These are phyloP conservation scores for Dichotomopilus funicola DNA, from an alignment of 2,329 filamentous ascomycete genomes.

Conservation along the genomic window DNA sequence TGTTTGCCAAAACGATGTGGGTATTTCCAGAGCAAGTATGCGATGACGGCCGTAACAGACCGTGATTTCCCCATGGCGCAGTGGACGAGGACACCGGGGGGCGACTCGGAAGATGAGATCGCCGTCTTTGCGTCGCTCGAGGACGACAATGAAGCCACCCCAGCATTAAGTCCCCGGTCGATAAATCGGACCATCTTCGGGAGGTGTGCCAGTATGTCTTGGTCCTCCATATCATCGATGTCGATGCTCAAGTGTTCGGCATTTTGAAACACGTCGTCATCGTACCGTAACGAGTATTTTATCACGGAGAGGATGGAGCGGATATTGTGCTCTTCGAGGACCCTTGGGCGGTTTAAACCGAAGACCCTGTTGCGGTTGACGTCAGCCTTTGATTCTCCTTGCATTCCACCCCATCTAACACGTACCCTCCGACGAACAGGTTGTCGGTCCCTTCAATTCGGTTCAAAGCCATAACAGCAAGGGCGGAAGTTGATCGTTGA, in stretches of 20 bases:
- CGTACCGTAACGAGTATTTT: slow-evolving; percentile 41
- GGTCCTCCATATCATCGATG: slow-evolving; percentile 84
- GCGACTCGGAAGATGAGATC: neutral
- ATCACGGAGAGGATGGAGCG: slow-evolving; percentile 85
- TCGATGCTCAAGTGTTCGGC: slow-evolving; percentile 73
- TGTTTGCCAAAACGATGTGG: slow-evolving; percentile 46
- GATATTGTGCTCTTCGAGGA: slow-evolving; percentile 66
- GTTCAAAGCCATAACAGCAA: slow-evolving; percentile 51
- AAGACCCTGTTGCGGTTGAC: slow-evolving; percentile 57
- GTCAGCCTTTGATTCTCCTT: neutral
- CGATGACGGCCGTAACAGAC: slow-evolving; percentile 75
- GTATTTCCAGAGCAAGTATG: slow-evolving; percentile 71
- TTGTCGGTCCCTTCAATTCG: slow-evolving; percentile 62
- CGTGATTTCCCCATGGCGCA: slow-evolving; percentile 97
- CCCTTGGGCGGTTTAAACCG: slow-evolving; percentile 64
- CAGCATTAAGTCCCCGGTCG: slow-evolving; percentile 55
- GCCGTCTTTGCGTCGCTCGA: neutral
- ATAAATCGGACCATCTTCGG: slow-evolving; percentile 77
- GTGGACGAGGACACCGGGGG: slow-evolving; percentile 47
- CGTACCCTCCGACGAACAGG: slow-evolving; percentile 74
- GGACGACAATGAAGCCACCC: neutral
- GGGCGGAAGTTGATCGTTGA: no score
- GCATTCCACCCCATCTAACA: slow-evolving; percentile 1
- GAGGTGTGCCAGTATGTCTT: slow-evolving; percentile 78
- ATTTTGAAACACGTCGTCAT: slow-evolving; percentile 35